A percentile compares a stretch with the other conserved stretches of the same genome.
phyloP scores from a whole-genome alignment of 257 asterid genomes.

The Verbena officinalis region DNA sequence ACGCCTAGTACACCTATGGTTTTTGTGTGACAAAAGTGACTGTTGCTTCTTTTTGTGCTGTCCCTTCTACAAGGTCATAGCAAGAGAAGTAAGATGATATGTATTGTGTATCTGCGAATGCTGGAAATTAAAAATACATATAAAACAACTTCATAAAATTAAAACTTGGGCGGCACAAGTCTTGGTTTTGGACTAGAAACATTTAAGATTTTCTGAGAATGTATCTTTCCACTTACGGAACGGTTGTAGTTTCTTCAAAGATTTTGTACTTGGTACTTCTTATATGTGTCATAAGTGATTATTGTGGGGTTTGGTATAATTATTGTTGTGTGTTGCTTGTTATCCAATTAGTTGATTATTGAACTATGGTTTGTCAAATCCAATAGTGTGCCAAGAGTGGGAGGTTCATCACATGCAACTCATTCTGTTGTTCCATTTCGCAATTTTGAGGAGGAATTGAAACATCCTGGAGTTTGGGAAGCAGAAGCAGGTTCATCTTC shows the following conservation, averaged over 20 bases:
- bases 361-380: constrained; percentile 21
- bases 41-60: not conserved
- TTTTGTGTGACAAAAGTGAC: not conserved
- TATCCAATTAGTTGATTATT: not conserved
- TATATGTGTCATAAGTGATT: not conserved
- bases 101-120: not conserved
- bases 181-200: not conserved
- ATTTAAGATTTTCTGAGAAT: no score
- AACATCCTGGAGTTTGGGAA: constrained; percentile 85
- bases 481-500: constrained; percentile 68
- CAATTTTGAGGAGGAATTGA: constrained; percentile 94
- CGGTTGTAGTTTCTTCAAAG: not conserved
- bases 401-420: constrained; percentile 64
- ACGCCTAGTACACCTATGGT: not conserved
- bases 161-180: constrained; percentile 2
- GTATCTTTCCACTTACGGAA: no score
- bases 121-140: not conserved
- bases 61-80: not conserved
- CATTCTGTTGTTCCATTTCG: constrained; percentile 90
- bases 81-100: not conserved
- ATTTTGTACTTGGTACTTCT: not conserved
- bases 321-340: not conserved
- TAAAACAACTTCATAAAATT: not conserved
- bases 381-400: constrained; percentile 52
- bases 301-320: not conserved